Conservation (phyloP, 805 yeast species). For the Saccharomycopsis olivae region DNA sequence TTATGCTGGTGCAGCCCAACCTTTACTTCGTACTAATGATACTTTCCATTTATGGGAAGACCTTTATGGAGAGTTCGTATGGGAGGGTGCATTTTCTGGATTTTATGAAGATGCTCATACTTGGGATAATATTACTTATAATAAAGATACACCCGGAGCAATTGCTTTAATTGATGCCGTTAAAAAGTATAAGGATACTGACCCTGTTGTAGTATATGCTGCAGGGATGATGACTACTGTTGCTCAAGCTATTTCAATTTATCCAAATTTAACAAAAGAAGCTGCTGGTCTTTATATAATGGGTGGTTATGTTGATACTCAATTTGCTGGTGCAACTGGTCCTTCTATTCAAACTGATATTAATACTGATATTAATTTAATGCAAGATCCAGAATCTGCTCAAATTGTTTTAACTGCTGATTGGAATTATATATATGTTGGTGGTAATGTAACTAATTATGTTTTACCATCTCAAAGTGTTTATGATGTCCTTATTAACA, state of each 20-base stretch:
- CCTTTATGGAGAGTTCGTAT: conserved; percentile 29
- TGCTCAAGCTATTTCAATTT: conserved; percentile 33
- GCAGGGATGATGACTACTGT: conserved; percentile 36
- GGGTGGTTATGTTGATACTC: conserved; percentile 36
- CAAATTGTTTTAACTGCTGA: conserved; percentile 32
- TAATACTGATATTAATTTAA: conserved; percentile 33
- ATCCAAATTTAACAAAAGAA: conserved; percentile 30
- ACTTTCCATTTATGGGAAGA: conserved; percentile 31
- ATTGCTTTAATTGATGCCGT: conserved; percentile 32
- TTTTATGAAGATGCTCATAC: conserved; percentile 25
- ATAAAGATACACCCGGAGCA: conserved; percentile 28
- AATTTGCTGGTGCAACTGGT: conserved; percentile 28
- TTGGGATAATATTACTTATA: conserved; percentile 26
- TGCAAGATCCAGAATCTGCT: conserved; percentile 37
- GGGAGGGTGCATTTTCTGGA: conserved; percentile 33
- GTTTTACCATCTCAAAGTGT: conserved; percentile 30
- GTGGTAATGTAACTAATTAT: conserved; percentile 33
- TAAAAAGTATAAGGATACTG: conserved; percentile 26
- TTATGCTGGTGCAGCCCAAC: conserved; percentile 30
- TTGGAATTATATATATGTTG: conserved; percentile 30
- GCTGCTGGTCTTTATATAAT: conserved; percentile 31
- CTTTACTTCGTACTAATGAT: conserved; percentile 29
- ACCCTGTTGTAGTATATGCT: conserved; percentile 29
- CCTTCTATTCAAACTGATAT: conserved; percentile 27
- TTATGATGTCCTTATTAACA: conserved; percentile 27